These are phyloP conservation scores for Picochlorum sp. DNA, from an alignment of 139 green algal genomes.

Conservation along the genomic window DNA sequence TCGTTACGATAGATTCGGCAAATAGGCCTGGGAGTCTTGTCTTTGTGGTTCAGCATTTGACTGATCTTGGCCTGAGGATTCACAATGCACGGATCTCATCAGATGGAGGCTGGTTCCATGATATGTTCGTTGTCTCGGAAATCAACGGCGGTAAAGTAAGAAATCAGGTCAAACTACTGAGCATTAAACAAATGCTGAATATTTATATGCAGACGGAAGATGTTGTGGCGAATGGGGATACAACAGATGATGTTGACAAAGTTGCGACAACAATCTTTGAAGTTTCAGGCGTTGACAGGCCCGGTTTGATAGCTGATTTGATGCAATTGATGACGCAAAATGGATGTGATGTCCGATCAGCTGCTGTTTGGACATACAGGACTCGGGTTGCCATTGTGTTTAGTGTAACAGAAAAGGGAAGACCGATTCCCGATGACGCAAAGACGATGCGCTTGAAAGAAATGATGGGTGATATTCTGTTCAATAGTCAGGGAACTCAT, in stretches of 20 bases:
- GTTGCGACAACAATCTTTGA: constrained; percentile 76
- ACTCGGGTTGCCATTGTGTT: constrained; percentile 71
- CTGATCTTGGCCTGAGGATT: constrained; percentile 82
- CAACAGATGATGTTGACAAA: constrained; percentile 25
- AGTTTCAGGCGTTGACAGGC: constrained; percentile 67
- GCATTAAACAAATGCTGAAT: constrained; percentile 66
- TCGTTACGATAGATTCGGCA: constrained; percentile 84
- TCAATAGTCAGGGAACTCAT: background rate
- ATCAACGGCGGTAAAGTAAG: constrained; percentile 59
- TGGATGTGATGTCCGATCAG: constrained; percentile 74
- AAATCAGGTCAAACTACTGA: constrained; percentile 63
- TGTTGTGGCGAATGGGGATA: constrained; percentile 39
- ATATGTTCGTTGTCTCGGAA: constrained; percentile 87
- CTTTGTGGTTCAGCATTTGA: constrained; percentile 91
- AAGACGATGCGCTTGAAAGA: constrained; percentile 55
- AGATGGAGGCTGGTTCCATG: constrained; percentile 95
- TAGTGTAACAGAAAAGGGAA: constrained; percentile 57
- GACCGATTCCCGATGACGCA: constrained; percentile 45
- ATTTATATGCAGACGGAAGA: constrained; percentile 47
- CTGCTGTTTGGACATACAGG: constrained; percentile 78
- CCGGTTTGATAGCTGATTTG: constrained; percentile 76
- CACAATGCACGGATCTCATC: constrained; percentile 70
- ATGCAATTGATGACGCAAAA: constrained; percentile 68
- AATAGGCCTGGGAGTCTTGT: constrained; percentile 93
- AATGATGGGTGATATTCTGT: constrained; percentile 64